phyloP scores from a whole-genome alignment of 768 basidiomycete species.

The Pilatotrama ljubarskyi region DNA sequence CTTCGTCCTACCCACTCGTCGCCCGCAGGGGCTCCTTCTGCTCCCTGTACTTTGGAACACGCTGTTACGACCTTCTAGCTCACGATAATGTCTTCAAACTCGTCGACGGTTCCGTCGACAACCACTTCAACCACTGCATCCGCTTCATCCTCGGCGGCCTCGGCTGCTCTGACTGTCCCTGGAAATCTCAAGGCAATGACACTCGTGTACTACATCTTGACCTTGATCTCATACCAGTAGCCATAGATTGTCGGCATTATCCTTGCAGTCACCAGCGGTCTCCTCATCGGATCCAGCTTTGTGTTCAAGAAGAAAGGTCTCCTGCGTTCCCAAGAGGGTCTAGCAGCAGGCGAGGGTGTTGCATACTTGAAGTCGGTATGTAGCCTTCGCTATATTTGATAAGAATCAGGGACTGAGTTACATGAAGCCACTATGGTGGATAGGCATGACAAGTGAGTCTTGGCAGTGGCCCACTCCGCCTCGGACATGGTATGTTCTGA shows the following conservation, averaged over 20 bases:
- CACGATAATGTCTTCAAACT: conserved; percentile 18
- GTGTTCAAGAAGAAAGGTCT: conserved; percentile 99
- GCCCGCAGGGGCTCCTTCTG: conserved; percentile 12
- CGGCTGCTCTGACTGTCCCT: conserved; percentile 23
- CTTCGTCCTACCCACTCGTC: not conserved
- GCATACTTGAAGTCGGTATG: conserved; percentile 92
- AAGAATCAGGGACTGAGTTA: not conserved
- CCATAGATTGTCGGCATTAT: conserved; percentile 71
- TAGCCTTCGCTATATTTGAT: conserved; percentile 11
- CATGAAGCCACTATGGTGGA: conserved; percentile 86
- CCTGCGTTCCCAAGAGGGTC: conserved; percentile 77
- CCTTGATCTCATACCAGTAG: not conserved
- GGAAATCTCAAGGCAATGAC: conserved; percentile 28
- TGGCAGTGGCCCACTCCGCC: not conserved
- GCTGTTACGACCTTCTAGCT: conserved; percentile 12
- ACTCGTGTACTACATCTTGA: not conserved
- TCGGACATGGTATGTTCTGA: not conserved
- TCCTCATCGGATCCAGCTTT: conserved; percentile 90
- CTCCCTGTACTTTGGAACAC: conserved; percentile 3
- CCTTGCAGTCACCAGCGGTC: conserved; percentile 73
- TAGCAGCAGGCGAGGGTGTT: conserved; percentile 80
- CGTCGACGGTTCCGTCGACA: conserved; percentile 4
- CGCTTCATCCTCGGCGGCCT: conserved; percentile 23
- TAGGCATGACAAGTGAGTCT: conserved; percentile 80
- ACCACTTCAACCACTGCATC: conserved; percentile 25